Conservation (phyloP, 75 land plant genomes). For the Pinus tabuliformis region DNA sequence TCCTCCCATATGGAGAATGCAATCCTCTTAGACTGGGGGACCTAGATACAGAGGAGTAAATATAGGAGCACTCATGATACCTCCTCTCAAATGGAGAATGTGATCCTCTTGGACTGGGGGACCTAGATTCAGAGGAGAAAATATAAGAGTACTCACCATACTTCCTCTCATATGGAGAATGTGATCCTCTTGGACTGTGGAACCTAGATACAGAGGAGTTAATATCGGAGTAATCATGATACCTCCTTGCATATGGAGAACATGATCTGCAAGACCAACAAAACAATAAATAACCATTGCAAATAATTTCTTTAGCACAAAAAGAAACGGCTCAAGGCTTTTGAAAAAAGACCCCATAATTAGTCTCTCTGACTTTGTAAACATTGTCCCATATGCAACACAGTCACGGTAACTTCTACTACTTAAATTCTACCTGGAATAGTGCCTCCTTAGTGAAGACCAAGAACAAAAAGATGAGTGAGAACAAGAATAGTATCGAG, state of each 20-base stretch:
- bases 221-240: neutral
- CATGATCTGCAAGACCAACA: neutral
- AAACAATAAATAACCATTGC: neutral
- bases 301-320: neutral
- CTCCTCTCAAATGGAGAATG: neutral
- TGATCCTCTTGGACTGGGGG: neutral
- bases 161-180: slow-evolving; percentile 1
- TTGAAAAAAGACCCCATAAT: too few species aligned
- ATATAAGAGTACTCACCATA: neutral
- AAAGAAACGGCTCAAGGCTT: too few species aligned
- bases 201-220: slow-evolving; percentile 1
- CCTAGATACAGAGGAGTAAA: neutral
- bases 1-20: neutral
- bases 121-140: neutral
- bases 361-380: too few species aligned
- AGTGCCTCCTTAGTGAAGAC: too few species aligned
- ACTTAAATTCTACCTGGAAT: too few species aligned
- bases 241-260: slow-evolving; percentile 3
- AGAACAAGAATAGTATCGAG: neutral
- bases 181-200: neutral
- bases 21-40: too few species aligned
- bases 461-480: neutral
- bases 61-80: neutral
- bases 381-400: too few species aligned
- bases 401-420: too few species aligned